Conservation (phyloP, 257 asterid species). For the Lycium barbarum region DNA sequence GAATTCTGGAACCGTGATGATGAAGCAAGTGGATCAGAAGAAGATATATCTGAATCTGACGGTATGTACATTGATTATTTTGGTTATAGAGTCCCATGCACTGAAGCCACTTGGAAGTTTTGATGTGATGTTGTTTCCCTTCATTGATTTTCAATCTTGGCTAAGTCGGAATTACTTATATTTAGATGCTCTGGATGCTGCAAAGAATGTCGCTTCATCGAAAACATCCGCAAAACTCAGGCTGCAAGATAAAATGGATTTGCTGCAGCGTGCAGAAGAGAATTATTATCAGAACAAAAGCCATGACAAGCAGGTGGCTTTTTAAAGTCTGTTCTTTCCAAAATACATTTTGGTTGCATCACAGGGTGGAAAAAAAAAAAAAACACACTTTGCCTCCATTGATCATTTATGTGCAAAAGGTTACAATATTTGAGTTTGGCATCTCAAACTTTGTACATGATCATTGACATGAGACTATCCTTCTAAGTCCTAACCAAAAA, state of each 20-base stretch:
- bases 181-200: slow-evolving; percentile 62
- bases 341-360: slow-evolving; percentile 25
- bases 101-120: slow-evolving; percentile 31
- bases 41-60: slow-evolving; percentile 91
- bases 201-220: slow-evolving; percentile 49
- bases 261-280: slow-evolving; percentile 84
- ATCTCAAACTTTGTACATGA: too few species aligned
- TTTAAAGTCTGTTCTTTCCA: neutral
- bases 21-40: slow-evolving; percentile 84
- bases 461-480: too few species aligned
- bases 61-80: slow-evolving; percentile 51
- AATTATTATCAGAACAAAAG: slow-evolving; percentile 60
- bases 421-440: too few species aligned
- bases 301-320: slow-evolving; percentile 62
- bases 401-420: too few species aligned
- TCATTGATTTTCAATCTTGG: slow-evolving; percentile 29
- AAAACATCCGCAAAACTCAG: slow-evolving; percentile 50
- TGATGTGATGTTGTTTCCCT: neutral
- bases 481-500: too few species aligned
- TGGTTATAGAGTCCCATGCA: slow-evolving; percentile 14
- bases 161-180: slow-evolving; percentile 19
- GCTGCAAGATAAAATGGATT: slow-evolving; percentile 62
- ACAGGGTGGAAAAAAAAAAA: neutral
- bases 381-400: too few species aligned
- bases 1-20: slow-evolving; percentile 95